These are phyloP conservation scores for Xylariomycetidae sp. DNA, from an alignment of 2,329 filamentous ascomycete species.

Conservation along the genomic window DNA sequence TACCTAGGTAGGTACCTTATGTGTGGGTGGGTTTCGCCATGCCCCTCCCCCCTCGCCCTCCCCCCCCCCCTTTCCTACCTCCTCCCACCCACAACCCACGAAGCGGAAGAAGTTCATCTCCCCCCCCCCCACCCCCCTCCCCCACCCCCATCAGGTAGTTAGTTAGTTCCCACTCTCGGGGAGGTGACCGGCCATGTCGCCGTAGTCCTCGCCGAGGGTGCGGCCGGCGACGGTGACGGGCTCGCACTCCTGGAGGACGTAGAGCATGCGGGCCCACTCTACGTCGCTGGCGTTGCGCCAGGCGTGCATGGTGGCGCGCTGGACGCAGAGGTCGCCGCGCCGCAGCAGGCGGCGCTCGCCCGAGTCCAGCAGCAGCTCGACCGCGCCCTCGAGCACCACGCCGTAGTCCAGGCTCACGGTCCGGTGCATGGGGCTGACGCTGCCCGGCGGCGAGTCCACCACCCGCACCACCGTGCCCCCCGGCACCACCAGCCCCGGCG, in stretches of 20 bases:
- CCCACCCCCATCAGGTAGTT: too few relatives aligned
- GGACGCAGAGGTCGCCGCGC: constrained; percentile 26
- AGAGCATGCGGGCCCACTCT: constrained; percentile 33
- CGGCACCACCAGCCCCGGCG: background rate
- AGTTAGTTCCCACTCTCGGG: too few relatives aligned
- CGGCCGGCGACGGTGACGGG: constrained; percentile 13
- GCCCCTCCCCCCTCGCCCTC: too few relatives aligned
- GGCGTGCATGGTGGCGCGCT: constrained; percentile 39
- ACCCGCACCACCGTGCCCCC: constrained; percentile 6
- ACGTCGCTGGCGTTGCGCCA: constrained; percentile 31
- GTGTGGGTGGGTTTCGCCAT: too few relatives aligned
- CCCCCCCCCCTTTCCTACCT: too few relatives aligned
- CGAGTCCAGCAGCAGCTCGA: constrained; percentile 8
- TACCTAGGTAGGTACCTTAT: too few relatives aligned
- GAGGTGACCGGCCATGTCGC: constrained; percentile 11
- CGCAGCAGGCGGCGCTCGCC: constrained; percentile 8
- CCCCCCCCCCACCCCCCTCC: too few relatives aligned
- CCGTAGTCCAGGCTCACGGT: constrained; percentile 10
- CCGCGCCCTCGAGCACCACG: constrained; percentile 9
- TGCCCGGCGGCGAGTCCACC: constrained; percentile 8
- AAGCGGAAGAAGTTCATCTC: too few relatives aligned
- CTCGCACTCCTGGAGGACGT: constrained; percentile 25
- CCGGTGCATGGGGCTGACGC: constrained; percentile 7
- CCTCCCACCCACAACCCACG: too few relatives aligned
- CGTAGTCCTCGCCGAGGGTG: constrained; percentile 20